Conservation (phyloP, 352 stramenopile species). For the Phytophthora tubulina region DNA sequence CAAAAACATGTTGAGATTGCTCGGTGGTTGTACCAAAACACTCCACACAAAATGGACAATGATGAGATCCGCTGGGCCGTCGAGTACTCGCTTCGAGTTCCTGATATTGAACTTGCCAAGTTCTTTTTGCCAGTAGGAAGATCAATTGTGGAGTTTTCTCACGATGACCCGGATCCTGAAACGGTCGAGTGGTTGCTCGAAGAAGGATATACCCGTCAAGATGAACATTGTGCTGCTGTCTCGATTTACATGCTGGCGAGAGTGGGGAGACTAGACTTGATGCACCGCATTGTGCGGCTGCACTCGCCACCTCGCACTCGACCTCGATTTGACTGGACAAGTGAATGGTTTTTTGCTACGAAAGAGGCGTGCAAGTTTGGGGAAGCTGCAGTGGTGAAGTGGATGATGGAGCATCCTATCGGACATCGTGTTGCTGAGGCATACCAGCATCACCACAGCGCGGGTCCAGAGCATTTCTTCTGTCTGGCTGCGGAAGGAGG, state of each 20-base stretch:
- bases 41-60: too few relatives aligned
- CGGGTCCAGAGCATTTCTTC: conserved; percentile 20
- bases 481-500: conserved; percentile 9
- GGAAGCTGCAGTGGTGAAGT: conserved; percentile 7
- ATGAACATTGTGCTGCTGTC: background rate
- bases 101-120: conserved; percentile 2
- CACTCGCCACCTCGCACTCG: conserved; percentile 12
- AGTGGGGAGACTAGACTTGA: conserved; percentile 16
- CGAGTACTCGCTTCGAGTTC: background rate
- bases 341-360: conserved; percentile 16
- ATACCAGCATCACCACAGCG: conserved; percentile 21
- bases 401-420: conserved; percentile 22
- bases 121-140: conserved; percentile 17
- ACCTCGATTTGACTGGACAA: conserved; percentile 10
- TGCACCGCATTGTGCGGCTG: conserved; percentile 18
- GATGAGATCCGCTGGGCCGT: too few relatives aligned
- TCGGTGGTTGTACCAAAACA: too few relatives aligned
- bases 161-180: conserved; percentile 18
- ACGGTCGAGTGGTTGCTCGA: conserved; percentile 11
- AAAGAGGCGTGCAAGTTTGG: conserved; percentile 21
- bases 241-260: conserved; percentile 20
- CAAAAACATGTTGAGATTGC: too few relatives aligned
- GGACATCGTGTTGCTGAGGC: conserved; percentile 2
- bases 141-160: conserved; percentile 22
- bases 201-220: background rate